Percentiles rank a stretch among this genome's conserved stretches.
Conservation (phyloP, 495 filamentous ascomycete species). For the Articulospora tetracladia region DNA sequence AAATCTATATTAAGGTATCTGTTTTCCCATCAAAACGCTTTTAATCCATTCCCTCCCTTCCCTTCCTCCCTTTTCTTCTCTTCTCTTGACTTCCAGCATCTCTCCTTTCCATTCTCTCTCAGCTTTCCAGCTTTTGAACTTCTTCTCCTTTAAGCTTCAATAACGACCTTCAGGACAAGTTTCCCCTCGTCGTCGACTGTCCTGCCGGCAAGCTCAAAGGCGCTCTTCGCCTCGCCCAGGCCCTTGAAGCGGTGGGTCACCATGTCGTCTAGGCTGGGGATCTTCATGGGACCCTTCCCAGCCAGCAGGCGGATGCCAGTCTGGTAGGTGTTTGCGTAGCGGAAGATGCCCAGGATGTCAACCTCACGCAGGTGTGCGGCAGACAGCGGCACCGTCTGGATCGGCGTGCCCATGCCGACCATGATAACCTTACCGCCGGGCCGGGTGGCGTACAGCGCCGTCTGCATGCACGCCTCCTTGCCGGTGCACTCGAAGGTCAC, state of each 20-base stretch:
- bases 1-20: neutral
- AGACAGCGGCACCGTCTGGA: conserved; percentile 81
- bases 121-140: too few relatives aligned
- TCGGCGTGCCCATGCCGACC: conserved; percentile 91
- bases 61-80: neutral
- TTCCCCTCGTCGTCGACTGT: conserved; percentile 73
- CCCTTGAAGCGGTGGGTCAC: conserved; percentile 76
- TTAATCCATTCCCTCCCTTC: too few relatives aligned
- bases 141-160: too few relatives aligned
- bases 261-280: conserved; percentile 61
- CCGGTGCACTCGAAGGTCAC: conserved; percentile 90
- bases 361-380: conserved; percentile 85
- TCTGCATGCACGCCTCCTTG: conserved; percentile 81
- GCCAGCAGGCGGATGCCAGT: conserved; percentile 69
- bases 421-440: conserved; percentile 81
- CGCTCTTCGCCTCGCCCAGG: conserved; percentile 58
- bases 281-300: conserved; percentile 47
- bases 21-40: neutral
- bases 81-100: neutral
- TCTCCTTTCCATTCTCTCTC: neutral
- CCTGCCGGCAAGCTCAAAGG: conserved; percentile 78
- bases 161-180: conserved; percentile 81
- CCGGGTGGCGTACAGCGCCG: conserved; percentile 75
- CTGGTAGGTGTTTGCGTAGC: conserved; percentile 84
- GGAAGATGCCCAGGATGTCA: conserved; percentile 87